Conservation (phyloP, 345 rosid species). For the Kernera saxatilis region DNA sequence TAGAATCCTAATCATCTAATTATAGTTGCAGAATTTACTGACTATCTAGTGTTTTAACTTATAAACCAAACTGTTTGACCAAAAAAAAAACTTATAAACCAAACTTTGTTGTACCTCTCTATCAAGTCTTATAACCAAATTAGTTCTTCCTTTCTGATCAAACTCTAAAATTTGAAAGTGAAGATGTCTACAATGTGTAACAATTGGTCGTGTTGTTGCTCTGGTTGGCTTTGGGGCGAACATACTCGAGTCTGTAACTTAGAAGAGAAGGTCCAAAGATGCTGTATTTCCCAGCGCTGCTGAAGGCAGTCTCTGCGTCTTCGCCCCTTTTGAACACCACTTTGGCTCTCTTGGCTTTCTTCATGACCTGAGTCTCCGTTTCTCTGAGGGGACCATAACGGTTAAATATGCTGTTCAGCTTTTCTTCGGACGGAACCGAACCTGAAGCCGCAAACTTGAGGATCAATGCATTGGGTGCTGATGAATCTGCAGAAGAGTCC, state of each 20-base stretch:
- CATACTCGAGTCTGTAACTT: conserved; percentile 44
- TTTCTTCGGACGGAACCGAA: conserved; percentile 40
- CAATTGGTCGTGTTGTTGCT: neutral
- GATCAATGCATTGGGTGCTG: conserved; percentile 40
- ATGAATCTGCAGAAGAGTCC: conserved; percentile 10
- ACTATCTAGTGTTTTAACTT: too few relatives aligned
- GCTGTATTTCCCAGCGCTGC: conserved; percentile 56
- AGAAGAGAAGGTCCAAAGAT: conserved; percentile 60
- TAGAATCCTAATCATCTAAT: too few relatives aligned
- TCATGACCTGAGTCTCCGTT: conserved; percentile 41
- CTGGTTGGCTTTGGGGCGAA: conserved; percentile 5
- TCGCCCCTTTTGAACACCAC: conserved; percentile 47
- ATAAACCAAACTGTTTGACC: too few relatives aligned
- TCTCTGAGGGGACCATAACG: conserved; percentile 43
- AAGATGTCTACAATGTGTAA: neutral
- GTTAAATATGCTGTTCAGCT: conserved; percentile 52
- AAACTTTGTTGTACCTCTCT: too few relatives aligned
- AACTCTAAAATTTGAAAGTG: neutral
- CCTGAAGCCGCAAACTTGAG: conserved; percentile 44
- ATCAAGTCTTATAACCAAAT: neutral
- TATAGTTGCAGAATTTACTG: too few relatives aligned
- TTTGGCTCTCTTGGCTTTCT: conserved; percentile 46
- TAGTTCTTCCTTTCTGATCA: neutral
- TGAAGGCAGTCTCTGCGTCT: conserved; percentile 61
- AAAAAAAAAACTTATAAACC: too few relatives aligned